phyloP scores from a whole-genome alignment of 2,329 filamentous ascomycete genomes.

The Pseudopyricularia javanii region DNA sequence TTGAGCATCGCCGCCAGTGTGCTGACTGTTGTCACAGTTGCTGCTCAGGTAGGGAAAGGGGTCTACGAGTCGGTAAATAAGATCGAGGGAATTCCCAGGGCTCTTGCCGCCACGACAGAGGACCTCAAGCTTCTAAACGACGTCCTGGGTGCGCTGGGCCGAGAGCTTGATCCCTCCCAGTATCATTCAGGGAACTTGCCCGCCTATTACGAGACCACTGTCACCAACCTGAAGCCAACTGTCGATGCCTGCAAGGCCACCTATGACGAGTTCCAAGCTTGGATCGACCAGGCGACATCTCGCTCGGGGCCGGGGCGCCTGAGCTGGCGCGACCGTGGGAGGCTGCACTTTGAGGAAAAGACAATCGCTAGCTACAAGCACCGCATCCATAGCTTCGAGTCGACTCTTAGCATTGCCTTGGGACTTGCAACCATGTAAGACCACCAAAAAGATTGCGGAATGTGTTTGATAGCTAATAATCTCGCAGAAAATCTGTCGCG shows the following conservation, averaged over 20 bases:
- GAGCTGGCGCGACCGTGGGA: background rate
- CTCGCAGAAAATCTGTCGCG: background rate
- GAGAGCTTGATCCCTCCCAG: background rate
- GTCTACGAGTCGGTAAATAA: background rate
- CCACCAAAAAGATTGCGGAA: background rate
- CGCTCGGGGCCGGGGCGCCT: background rate
- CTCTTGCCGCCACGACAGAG: background rate
- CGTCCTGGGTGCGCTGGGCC: background rate
- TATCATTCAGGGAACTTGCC: background rate
- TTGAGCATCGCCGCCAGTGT: background rate
- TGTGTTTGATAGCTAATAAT: too few species aligned
- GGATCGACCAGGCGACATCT: background rate
- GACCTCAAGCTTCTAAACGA: background rate
- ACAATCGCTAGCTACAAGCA: background rate
- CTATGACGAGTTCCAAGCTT: background rate
- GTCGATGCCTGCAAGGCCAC: background rate
- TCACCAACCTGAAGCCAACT: background rate
- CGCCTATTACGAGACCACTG: background rate
- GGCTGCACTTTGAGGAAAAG: background rate
- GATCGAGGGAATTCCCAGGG: background rate
- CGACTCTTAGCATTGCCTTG: background rate
- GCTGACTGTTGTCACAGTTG: background rate
- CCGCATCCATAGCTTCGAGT: background rate
- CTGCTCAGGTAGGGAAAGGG: background rate
- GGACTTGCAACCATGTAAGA: background rate